Percentiles rank a stretch among this genome's conserved stretches.
Evolutionary conservation across 768 basidiomycete genomes (phyloP).

Genomic region (Ramaria sp.): DNA sequence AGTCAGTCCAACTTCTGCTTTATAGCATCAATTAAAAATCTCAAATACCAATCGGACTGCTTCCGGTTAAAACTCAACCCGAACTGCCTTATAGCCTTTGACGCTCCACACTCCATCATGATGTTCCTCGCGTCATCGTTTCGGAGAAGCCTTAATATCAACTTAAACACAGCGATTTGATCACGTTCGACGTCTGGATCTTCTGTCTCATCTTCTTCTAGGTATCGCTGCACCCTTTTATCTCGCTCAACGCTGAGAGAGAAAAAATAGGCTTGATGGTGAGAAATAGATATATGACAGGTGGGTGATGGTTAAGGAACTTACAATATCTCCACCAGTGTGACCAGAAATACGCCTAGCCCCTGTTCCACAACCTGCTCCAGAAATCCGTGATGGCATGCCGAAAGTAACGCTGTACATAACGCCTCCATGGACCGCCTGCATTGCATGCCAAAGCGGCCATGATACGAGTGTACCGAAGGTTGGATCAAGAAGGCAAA

Average conservation of each 20-base stretch:
- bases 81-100: neutral
- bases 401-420: neutral
- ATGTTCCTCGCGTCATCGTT: neutral
- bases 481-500: neutral
- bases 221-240: neutral
- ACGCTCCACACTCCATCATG: neutral
- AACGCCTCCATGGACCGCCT: neutral
- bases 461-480: neutral
- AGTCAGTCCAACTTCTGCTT: neutral
- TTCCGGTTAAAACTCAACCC: neutral
- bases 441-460: neutral
- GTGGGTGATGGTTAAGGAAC: neutral
- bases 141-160: neutral
- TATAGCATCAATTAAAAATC: neutral
- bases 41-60: neutral
- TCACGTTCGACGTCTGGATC: conserved; percentile 2
- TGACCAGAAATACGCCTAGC: neutral
- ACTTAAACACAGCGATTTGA: conserved; percentile 1
- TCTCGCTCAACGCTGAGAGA: neutral
- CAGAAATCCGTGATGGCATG: neutral
- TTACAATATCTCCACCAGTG: conserved; percentile 1
- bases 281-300: neutral
- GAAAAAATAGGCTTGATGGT: too few relatives aligned
- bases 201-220: neutral
- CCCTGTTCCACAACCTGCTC: neutral